Conservation (phyloP, 768 basidiomycete genomes). For the Suillus subluteus region DNA sequence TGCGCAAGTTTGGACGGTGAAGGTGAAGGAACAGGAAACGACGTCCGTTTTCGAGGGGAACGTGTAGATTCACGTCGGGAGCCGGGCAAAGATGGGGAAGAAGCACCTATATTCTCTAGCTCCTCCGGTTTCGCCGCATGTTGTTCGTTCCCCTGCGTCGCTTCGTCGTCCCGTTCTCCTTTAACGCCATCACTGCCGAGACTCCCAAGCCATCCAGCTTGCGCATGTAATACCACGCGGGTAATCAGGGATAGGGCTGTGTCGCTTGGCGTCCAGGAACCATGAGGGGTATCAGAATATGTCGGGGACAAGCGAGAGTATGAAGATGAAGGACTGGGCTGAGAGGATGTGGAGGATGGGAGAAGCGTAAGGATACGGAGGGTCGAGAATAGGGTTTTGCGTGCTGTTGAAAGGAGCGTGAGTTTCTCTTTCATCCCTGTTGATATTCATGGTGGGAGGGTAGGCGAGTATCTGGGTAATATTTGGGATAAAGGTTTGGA, state of each 20-base stretch:
- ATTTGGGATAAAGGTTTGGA: background rate
- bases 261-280: background rate
- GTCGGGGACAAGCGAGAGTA: background rate
- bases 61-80: background rate
- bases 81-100: background rate
- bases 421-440: background rate
- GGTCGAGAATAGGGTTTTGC: constrained; percentile 2
- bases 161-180: background rate
- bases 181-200: background rate
- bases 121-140: background rate
- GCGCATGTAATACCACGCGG: constrained; percentile 1
- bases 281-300: background rate
- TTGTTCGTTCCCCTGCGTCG: too few relatives aligned
- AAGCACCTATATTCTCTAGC: background rate
- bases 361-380: constrained; percentile 8
- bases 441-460: background rate
- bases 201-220: constrained; percentile 4
- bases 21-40: background rate
- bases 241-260: background rate
- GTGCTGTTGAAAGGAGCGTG: background rate
- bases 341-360: background rate
- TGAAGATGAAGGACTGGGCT: background rate
- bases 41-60: background rate
- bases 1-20: background rate
- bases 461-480: too few relatives aligned